phyloP scores from a whole-genome alignment of 2,329 filamentous ascomycete genomes.

The Colletotrichum sp. region DNA sequence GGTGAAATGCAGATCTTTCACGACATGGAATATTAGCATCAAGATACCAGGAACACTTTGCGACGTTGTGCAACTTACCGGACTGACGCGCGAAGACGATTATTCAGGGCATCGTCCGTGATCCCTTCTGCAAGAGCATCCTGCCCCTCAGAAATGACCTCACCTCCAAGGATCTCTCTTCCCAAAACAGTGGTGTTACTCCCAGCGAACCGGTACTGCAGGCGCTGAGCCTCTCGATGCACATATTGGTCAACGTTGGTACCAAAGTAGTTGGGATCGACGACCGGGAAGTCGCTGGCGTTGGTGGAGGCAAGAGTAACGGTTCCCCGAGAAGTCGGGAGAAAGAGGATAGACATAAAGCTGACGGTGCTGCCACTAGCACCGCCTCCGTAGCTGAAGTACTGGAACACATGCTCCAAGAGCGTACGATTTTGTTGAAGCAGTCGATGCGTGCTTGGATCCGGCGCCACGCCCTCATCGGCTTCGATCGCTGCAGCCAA shows the following conservation, averaged over 20 bases:
- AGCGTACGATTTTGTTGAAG: background rate
- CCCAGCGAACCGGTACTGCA: background rate
- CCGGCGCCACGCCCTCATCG: background rate
- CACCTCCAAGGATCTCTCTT: background rate
- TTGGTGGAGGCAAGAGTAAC: background rate
- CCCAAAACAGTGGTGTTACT: background rate
- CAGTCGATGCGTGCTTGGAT: background rate
- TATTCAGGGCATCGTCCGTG: background rate
- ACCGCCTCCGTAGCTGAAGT: background rate
- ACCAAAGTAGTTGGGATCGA: background rate
- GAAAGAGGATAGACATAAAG: background rate
- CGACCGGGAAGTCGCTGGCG: background rate
- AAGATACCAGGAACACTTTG: background rate
- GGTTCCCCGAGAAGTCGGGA: background rate
- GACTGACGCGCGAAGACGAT: background rate
- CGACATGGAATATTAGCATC: background rate
- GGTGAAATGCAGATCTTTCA: background rate
- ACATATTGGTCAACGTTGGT: background rate
- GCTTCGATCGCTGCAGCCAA: background rate
- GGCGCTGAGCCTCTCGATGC: background rate
- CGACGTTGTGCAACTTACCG: background rate
- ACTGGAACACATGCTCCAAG: background rate
- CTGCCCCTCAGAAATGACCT: background rate
- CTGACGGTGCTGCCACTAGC: background rate
- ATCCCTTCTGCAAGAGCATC: background rate